These are phyloP conservation scores for Boletus rex-veris DNA, from an alignment of 768 basidiomycete species.

Conservation along the genomic window DNA sequence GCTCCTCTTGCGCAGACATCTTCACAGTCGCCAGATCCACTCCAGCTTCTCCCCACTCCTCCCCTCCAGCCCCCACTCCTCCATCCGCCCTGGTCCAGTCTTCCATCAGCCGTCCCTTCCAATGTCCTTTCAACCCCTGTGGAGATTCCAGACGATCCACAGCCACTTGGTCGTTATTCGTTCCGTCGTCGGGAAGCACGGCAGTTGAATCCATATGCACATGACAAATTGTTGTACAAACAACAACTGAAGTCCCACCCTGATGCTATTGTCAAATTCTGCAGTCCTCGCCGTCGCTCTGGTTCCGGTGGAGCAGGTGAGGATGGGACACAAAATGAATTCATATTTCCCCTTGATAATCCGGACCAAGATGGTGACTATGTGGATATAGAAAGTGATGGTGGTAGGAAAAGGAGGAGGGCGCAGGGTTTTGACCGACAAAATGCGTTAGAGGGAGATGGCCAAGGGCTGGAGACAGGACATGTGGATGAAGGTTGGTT, in stretches of 20 bases:
- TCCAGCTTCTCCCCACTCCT: conserved; percentile 12
- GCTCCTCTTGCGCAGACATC: background rate
- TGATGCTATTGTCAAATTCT: conserved; percentile 62
- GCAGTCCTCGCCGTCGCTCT: conserved; percentile 32
- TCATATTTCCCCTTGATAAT: conserved; percentile 21
- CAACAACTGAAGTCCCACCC: conserved; percentile 49
- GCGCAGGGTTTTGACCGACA: background rate
- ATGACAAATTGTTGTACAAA: conserved; percentile 53
- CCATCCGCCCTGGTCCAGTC: background rate
- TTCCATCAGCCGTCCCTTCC: background rate
- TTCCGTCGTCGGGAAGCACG: conserved; percentile 52
- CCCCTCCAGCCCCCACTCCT: background rate
- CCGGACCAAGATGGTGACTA: conserved; percentile 28
- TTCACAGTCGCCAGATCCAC: conserved; percentile 24
- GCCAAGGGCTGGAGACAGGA: background rate
- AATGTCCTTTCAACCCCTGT: conserved; percentile 1
- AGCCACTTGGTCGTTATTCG: conserved; percentile 41
- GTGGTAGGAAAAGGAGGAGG: conserved; percentile 10
- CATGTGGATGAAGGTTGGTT: conserved; percentile 21
- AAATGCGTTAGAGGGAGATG: background rate
- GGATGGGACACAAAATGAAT: conserved; percentile 34
- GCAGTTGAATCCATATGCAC: conserved; percentile 61
- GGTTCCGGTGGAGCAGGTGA: conserved; percentile 26
- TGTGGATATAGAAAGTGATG: conserved; percentile 12
- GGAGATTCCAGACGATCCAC: conserved; percentile 17